A percentile compares a stretch with the other conserved stretches of the same genome.
These are phyloP conservation scores for Venturiaceae sp. DNA, from an alignment of 2,329 filamentous ascomycete species.

Conservation along the genomic window DNA sequence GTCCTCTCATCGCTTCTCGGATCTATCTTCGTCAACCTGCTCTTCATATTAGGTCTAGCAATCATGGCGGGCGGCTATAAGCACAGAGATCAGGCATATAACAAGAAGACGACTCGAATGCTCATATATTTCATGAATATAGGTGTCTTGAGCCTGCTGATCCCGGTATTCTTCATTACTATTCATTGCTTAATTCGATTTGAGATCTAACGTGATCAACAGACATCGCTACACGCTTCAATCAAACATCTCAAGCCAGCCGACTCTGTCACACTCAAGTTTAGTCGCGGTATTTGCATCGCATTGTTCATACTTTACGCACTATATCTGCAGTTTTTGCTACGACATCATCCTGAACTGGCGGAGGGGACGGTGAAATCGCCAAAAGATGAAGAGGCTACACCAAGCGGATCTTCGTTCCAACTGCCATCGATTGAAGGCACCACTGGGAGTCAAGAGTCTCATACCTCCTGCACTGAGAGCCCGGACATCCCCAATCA, in stretches of 20 bases:
- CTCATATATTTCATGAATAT: not conserved
- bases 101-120: not conserved
- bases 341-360: no score
- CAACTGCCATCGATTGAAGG: no score
- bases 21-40: constrained; percentile 1
- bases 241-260: not conserved
- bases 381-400: not conserved
- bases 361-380: no score
- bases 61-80: not conserved
- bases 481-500: not conserved
- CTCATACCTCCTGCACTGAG: not conserved
- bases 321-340: not conserved
- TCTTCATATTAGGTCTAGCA: constrained; percentile 2
- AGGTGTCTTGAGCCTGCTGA: not conserved
- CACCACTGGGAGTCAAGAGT: not conserved
- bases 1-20: not conserved
- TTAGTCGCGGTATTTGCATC: not conserved
- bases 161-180: not conserved
- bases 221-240: not conserved
- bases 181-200: no score
- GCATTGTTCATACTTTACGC: not conserved
- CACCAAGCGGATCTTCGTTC: not conserved
- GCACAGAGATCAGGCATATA: not conserved
- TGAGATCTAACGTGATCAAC: not conserved
- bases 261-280: not conserved